A percentile compares a stretch with the other conserved stretches of the same genome.
phyloP scores from a whole-genome alignment of 768 basidiomycete species.

The Xanthoconium purpureum region DNA sequence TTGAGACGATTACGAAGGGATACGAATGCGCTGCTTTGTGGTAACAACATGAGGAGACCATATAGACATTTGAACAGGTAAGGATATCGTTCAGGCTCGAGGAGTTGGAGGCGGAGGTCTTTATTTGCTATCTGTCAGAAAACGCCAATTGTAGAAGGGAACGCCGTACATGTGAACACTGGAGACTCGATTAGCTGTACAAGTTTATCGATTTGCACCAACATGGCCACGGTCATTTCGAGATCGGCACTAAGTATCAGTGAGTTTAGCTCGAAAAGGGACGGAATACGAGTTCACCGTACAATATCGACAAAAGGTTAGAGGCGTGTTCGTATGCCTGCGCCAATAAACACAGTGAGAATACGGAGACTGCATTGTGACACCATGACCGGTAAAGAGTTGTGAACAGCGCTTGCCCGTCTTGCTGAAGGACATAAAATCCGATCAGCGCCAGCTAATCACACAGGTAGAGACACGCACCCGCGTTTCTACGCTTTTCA shows the following conservation, averaged over 20 bases:
- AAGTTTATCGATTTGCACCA: constrained; percentile 96
- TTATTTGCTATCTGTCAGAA: constrained; percentile 1
- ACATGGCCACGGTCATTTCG: constrained; percentile 90
- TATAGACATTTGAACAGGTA: constrained; percentile 97
- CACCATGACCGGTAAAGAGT: constrained; percentile 97
- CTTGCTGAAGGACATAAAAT: constrained; percentile 53
- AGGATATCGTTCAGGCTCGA: constrained; percentile 96
- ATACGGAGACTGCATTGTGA: constrained; percentile 95
- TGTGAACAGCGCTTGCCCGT: constrained; percentile 93
- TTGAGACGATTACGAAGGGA: constrained; percentile 91
- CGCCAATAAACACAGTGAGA: constrained; percentile 92
- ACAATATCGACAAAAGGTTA: constrained; percentile 95
- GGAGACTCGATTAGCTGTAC: constrained; percentile 98
- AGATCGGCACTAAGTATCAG: constrained; percentile 72
- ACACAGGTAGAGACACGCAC: constrained; percentile 42
- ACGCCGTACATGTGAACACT: constrained; percentile 86
- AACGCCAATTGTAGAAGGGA: not conserved
- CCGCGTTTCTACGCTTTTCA: constrained; percentile 91
- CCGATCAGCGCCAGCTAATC: not conserved
- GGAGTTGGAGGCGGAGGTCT: constrained; percentile 88
- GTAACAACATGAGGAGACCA: constrained; percentile 93
- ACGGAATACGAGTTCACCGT: constrained; percentile 22
- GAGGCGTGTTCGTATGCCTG: constrained; percentile 99
- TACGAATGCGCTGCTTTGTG: constrained; percentile 94
- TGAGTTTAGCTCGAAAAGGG: not conserved